phyloP scores from a whole-genome alignment of 768 basidiomycete genomes.

The Rickenella mellea region DNA sequence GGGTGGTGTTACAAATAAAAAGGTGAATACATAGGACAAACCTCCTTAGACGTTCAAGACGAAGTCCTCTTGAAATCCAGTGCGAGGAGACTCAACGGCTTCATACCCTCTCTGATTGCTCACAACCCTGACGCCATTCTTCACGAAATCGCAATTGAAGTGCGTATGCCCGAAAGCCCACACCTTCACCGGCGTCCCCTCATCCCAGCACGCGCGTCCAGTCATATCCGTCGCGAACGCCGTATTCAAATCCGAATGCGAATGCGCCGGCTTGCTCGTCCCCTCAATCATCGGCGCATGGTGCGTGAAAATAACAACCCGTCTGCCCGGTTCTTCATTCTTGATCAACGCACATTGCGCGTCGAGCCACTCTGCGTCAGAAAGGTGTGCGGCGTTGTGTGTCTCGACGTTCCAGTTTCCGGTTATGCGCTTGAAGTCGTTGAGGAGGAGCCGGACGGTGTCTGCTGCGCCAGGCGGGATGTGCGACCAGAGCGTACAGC shows the following conservation, averaged over 20 bases:
- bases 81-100: too few species aligned
- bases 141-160: slow-evolving; percentile 26
- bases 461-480: slow-evolving; percentile 20
- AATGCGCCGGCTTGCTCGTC: slow-evolving; percentile 22
- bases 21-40: too few species aligned
- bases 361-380: slow-evolving; percentile 26
- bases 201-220: too few species aligned
- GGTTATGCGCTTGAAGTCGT: slow-evolving; percentile 24
- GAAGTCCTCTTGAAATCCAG: too few species aligned
- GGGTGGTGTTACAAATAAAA: too few species aligned
- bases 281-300: slow-evolving; percentile 29
- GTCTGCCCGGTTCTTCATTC: slow-evolving; percentile 18
- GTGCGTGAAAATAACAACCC: slow-evolving; percentile 28
- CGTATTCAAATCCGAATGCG: slow-evolving; percentile 3
- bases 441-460: slow-evolving; percentile 18
- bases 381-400: slow-evolving; percentile 16
- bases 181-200: slow-evolving; percentile 16
- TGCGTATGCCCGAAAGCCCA: slow-evolving; percentile 37
- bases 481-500: slow-evolving; percentile 30
- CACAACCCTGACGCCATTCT: slow-evolving; percentile 22
- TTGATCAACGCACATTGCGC: slow-evolving; percentile 15
- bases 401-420: slow-evolving; percentile 15
- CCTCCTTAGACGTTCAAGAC: too few species aligned
- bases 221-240: slow-evolving; percentile 8
- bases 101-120: slow-evolving; percentile 28